phyloP scores from a whole-genome alignment of 1,139 yeast species.

The Candida sojae region DNA sequence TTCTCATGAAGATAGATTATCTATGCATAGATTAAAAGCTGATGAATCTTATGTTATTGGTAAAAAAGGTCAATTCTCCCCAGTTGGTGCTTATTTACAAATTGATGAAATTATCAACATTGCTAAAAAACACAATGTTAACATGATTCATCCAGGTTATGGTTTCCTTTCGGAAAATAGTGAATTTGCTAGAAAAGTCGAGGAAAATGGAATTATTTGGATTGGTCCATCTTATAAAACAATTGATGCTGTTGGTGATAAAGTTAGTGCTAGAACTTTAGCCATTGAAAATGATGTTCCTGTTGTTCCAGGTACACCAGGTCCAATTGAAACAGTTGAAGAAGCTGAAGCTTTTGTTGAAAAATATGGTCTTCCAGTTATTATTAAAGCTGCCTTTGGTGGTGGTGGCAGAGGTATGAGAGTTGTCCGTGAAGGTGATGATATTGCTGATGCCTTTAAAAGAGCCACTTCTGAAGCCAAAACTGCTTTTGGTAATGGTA shows the following conservation, averaged over 20 bases:
- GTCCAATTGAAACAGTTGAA: slow-evolving; percentile 81
- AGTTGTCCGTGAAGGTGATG: slow-evolving; percentile 96
- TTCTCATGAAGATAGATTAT: slow-evolving; percentile 92
- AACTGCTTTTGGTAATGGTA: slow-evolving; percentile 95
- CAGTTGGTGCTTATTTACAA: slow-evolving; percentile 95
- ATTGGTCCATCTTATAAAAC: slow-evolving; percentile 89
- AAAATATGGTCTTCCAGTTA: slow-evolving; percentile 90
- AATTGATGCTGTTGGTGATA: slow-evolving; percentile 97
- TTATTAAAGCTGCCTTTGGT: slow-evolving; percentile 98
- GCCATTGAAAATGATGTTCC: slow-evolving; percentile 87
- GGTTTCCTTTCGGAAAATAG: slow-evolving; percentile 95
- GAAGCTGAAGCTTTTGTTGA: slow-evolving; percentile 81
- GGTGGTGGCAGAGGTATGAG: slow-evolving; percentile 99
- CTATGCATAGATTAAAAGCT: slow-evolving; percentile 92
- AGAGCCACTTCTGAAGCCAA: slow-evolving; percentile 95
- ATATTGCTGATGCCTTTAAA: slow-evolving; percentile 84
- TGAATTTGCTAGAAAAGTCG: slow-evolving; percentile 91
- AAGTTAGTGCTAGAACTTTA: slow-evolving; percentile 88
- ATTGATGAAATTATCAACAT: slow-evolving; percentile 92
- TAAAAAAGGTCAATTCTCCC: slow-evolving; percentile 82
- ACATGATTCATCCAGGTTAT: slow-evolving; percentile 98
- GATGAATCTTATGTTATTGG: slow-evolving; percentile 95
- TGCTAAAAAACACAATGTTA: slow-evolving; percentile 84
- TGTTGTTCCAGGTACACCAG: slow-evolving; percentile 97
- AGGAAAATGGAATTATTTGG: slow-evolving; percentile 91